These are phyloP conservation scores for Phytophthora boehmeriae DNA, from an alignment of 352 stramenopile genomes.

Conservation along the genomic window DNA sequence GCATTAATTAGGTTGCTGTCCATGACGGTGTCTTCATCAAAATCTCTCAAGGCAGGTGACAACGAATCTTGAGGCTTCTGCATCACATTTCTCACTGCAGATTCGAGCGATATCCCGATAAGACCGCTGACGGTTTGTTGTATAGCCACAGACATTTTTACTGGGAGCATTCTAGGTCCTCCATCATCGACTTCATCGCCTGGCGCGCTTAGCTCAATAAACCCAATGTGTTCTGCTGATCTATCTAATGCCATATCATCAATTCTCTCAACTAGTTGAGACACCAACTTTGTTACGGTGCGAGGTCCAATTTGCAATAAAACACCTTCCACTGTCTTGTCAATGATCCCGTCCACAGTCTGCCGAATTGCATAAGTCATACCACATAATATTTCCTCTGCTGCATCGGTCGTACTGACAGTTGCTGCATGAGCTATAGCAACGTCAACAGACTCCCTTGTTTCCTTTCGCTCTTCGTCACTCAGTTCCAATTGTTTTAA, in stretches of 20 bases:
- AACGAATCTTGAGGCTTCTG: constrained; percentile 5
- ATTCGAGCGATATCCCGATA: constrained; percentile 52
- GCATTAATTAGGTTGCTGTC: constrained; percentile 1
- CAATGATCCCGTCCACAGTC: constrained; percentile 41
- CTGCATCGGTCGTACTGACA: background rate
- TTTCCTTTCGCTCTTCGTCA: background rate
- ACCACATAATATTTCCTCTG: constrained; percentile 23
- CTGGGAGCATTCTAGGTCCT: constrained; percentile 22
- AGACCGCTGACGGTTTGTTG: constrained; percentile 41
- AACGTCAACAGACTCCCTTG: background rate
- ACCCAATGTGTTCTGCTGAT: background rate
- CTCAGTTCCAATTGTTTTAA: background rate
- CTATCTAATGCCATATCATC: background rate
- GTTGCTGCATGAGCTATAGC: background rate
- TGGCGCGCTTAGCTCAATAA: background rate
- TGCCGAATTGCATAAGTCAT: constrained; percentile 38
- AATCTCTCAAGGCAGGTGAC: background rate
- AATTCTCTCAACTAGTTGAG: constrained; percentile 9
- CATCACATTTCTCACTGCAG: constrained; percentile 36
- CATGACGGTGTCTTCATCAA: background rate
- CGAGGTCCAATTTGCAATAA: constrained; percentile 15
- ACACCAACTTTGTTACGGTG: constrained; percentile 15
- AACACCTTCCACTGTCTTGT: constrained; percentile 18
- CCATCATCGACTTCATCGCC: constrained; percentile 3
- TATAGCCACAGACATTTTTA: constrained; percentile 48